Evolutionary conservation across 2,329 filamentous ascomycete species (phyloP).

Genomic region (Trichophyton verrucosum): DNA sequence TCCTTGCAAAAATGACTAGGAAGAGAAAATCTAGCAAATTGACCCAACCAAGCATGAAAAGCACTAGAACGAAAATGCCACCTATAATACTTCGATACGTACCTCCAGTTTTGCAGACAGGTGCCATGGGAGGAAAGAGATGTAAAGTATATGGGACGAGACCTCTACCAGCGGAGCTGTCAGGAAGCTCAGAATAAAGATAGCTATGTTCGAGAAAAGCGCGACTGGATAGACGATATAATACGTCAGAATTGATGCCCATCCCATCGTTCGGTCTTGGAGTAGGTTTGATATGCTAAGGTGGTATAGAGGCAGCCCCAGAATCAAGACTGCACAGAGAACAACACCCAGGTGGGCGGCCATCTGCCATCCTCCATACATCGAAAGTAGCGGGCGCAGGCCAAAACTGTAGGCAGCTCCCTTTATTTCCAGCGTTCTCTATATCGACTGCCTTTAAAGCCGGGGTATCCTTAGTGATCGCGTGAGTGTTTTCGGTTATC

Average conservation of each 20-base stretch:
- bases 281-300: background rate
- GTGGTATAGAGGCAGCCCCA: background rate
- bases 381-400: background rate
- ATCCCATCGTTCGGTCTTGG: slow-evolving; percentile 1
- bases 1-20: background rate
- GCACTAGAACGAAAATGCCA: too few species aligned
- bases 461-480: background rate
- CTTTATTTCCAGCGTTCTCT: background rate
- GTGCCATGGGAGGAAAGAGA: slow-evolving; percentile 38
- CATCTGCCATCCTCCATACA: background rate
- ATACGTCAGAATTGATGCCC: slow-evolving; percentile 21
- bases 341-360: background rate
- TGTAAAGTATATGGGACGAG: slow-evolving; percentile 28
- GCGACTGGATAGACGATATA: slow-evolving; percentile 29
- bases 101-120: slow-evolving; percentile 47
- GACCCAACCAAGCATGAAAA: too few species aligned
- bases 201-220: slow-evolving; percentile 28
- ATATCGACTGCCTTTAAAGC: background rate
- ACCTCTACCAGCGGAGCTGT: slow-evolving; percentile 40
- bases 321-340: background rate
- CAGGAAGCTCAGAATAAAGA: slow-evolving; percentile 29
- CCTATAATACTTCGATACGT: slow-evolving; percentile 11
- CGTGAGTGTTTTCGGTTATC: too few species aligned
- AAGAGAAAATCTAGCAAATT: background rate
- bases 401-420: background rate